These are phyloP conservation scores for Ceratocystis papillata DNA, from an alignment of 2,329 filamentous ascomycete species.

Conservation along the genomic window DNA sequence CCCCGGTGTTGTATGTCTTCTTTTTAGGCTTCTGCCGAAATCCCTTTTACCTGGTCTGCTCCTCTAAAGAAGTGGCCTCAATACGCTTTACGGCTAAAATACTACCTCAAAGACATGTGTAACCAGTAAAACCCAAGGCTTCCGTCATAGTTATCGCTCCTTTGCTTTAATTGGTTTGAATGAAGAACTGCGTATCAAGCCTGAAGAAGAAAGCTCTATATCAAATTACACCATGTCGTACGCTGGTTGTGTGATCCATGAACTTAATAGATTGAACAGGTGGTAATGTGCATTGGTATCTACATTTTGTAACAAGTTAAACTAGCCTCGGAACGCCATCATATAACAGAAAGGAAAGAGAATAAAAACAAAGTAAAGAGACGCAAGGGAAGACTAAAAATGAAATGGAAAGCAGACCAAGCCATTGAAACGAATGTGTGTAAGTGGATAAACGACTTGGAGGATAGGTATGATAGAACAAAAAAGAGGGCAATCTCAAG, in stretches of 20 bases:
- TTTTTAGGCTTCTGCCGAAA: no score
- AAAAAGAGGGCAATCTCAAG: background rate
- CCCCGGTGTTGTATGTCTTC: no score
- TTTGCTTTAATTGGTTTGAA: no score
- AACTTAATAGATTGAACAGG: background rate
- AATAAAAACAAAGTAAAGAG: constrained; percentile 12
- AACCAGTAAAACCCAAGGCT: no score
- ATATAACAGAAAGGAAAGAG: constrained; percentile 14
- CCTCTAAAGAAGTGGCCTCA: no score
- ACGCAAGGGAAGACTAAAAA: constrained; percentile 14
- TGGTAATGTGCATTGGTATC: constrained; percentile 14
- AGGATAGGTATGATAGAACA: background rate
- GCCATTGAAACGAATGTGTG: constrained; percentile 3
- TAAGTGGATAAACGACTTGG: background rate
- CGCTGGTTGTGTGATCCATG: background rate
- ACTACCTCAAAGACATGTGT: no score
- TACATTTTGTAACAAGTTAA: constrained; percentile 18
- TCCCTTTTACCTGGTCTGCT: no score
- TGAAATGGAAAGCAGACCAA: background rate
- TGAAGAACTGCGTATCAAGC: background rate
- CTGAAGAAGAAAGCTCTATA: background rate
- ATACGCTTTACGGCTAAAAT: no score
- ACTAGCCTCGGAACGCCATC: constrained; percentile 23
- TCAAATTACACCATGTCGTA: background rate
- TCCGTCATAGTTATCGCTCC: no score